Percentiles rank a stretch among this genome's conserved stretches.
phyloP scores from a whole-genome alignment of 2,329 filamentous ascomycete species.

The Ophiosphaerella korrae region DNA sequence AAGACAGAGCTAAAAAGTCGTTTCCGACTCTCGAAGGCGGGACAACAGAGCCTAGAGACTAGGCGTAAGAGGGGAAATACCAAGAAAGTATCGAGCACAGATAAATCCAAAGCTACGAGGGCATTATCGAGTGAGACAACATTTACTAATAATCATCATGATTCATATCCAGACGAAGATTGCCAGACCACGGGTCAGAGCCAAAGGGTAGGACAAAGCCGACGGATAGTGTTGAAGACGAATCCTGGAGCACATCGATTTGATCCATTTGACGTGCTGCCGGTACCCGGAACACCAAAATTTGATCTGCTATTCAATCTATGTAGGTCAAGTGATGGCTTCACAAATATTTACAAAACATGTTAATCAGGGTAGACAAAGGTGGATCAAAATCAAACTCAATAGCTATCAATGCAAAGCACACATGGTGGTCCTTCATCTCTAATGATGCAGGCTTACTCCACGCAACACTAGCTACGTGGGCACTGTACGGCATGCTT shows the following conservation, averaged over 20 bases:
- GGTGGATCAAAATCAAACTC: slow-evolving; percentile 19
- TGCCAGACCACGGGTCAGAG: no score
- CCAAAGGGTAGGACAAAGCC: not conserved
- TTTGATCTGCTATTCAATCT: slow-evolving; percentile 28
- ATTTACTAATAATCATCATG: no score
- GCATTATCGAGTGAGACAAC: not conserved
- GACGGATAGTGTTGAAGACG: slow-evolving; percentile 8
- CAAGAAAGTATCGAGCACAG: not conserved
- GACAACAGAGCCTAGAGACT: slow-evolving; percentile 2
- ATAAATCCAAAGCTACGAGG: not conserved
- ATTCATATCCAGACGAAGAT: not conserved
- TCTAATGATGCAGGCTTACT: slow-evolving; percentile 27
- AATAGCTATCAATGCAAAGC: slow-evolving; percentile 24
- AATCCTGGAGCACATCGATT: slow-evolving; percentile 20
- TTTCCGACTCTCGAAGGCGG: slow-evolving; percentile 26
- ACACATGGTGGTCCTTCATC: slow-evolving; percentile 31
- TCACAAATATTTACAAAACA: not conserved
- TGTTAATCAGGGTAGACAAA: slow-evolving; percentile 19
- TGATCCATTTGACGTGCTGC: slow-evolving; percentile 31
- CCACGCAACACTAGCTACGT: slow-evolving; percentile 35
- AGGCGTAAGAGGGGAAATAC: not conserved
- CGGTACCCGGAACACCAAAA: slow-evolving; percentile 26
- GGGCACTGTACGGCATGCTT: slow-evolving; percentile 33
- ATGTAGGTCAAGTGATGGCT: slow-evolving; percentile 17
- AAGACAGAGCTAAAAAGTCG: slow-evolving; percentile 25